A percentile compares a stretch with the other conserved stretches of the same genome.
Conservation (phyloP, 108 stramenopile species). For the Fragilaria crotonensis region DNA sequence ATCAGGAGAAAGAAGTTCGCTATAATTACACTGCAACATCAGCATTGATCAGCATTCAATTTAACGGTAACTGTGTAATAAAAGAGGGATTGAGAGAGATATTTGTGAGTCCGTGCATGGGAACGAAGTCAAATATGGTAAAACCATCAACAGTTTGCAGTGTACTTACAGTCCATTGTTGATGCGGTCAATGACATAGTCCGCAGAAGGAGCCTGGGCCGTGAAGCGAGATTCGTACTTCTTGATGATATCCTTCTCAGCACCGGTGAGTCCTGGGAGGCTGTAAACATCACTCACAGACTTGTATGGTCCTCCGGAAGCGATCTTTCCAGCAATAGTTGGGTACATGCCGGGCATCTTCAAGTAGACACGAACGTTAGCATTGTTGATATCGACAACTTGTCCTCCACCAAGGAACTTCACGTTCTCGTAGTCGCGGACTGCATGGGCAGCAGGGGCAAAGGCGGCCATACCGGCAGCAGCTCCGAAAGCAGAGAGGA, state of each 20-base stretch:
- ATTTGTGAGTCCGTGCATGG: no score
- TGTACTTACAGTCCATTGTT: constrained; percentile 96
- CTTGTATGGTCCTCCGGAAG: constrained; percentile 93
- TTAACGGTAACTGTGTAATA: no score
- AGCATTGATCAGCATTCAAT: no score
- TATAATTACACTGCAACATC: no score
- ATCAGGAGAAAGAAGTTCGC: no score
- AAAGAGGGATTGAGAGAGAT: no score
- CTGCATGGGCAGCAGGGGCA: constrained; percentile 72
- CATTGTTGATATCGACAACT: constrained; percentile 94
- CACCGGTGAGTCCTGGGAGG: constrained; percentile 82
- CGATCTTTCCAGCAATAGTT: constrained; percentile 91
- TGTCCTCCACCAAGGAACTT: constrained; percentile 70
- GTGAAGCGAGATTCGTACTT: constrained; percentile 94
- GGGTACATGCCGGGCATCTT: constrained; percentile 97
- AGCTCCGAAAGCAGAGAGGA: constrained; percentile 67
- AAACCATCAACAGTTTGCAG: no score
- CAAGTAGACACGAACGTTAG: constrained; percentile 95
- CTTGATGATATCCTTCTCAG: constrained; percentile 94
- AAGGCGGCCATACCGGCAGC: constrained; percentile 49
- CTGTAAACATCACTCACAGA: constrained; percentile 88
- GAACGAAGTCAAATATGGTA: no score
- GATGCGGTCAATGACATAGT: constrained; percentile 89
- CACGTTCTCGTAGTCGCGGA: constrained; percentile 76
- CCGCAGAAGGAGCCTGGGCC: constrained; percentile 61